Conservation (phyloP, 2,329 filamentous ascomycete species). For the Cladosporium oxysporum region DNA sequence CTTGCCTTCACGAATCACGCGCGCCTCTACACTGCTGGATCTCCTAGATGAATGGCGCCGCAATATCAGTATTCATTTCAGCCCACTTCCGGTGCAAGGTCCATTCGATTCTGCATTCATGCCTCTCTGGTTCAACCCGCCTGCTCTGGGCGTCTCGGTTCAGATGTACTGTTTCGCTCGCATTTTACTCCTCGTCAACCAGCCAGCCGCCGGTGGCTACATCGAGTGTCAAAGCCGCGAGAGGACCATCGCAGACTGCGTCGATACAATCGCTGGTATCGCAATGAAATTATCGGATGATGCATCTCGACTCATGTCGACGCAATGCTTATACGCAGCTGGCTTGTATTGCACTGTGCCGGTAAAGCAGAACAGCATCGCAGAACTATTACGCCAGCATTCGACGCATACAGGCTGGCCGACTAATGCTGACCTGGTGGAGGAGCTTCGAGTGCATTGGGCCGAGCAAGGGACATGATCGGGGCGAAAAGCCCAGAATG, state of each 20-base stretch:
- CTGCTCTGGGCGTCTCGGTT: constrained; percentile 48
- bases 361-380: constrained; percentile 40
- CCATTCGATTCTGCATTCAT: constrained; percentile 49
- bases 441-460: constrained; percentile 31
- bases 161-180: constrained; percentile 57
- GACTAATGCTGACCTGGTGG: constrained; percentile 33
- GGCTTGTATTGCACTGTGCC: constrained; percentile 46
- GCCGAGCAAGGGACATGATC: constrained; percentile 21
- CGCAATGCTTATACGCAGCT: constrained; percentile 47
- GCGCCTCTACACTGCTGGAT: constrained; percentile 46
- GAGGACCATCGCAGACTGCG: constrained; percentile 48
- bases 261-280: constrained; percentile 54
- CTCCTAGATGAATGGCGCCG: constrained; percentile 54
- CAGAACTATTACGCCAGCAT: constrained; percentile 42
- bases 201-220: constrained; percentile 53
- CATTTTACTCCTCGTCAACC: constrained; percentile 56
- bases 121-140: constrained; percentile 56
- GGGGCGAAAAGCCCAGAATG: background rate
- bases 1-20: constrained; percentile 44
- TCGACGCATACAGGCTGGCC: constrained; percentile 47
- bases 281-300: constrained; percentile 48
- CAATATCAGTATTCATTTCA: constrained; percentile 48
- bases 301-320: constrained; percentile 47
- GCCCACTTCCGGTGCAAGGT: constrained; percentile 42
- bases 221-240: constrained; percentile 50